phyloP scores from a whole-genome alignment of 106 monocot species.

The Cymbidium sinense region DNA sequence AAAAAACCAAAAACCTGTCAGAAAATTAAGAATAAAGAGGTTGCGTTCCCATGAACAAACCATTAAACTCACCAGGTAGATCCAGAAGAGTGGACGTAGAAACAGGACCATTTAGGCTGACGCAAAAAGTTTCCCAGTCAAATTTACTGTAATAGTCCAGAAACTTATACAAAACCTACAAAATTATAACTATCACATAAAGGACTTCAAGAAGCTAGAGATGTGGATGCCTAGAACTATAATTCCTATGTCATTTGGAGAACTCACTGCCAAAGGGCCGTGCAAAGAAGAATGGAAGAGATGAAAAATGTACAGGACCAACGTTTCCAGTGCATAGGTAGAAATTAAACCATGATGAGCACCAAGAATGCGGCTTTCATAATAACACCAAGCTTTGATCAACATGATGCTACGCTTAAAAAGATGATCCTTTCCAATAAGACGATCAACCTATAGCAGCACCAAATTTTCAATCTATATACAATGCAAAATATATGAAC shows the following conservation, averaged over 20 bases:
- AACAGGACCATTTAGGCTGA: constrained; percentile 71
- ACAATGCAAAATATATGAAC: not conserved
- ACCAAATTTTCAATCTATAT: not conserved
- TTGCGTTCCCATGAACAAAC: too few species aligned
- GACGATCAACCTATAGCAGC: constrained; percentile 48
- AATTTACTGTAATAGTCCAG: constrained; percentile 90
- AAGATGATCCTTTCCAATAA: constrained; percentile 74
- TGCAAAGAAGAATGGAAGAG: constrained; percentile 61
- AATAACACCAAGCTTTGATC: constrained; percentile 97
- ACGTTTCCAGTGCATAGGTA: constrained; percentile 94
- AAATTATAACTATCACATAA: constrained; percentile 8
- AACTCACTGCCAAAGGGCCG: constrained; percentile 76
- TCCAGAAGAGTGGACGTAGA: constrained; percentile 63
- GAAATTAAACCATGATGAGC: constrained; percentile 89
- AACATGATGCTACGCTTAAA: constrained; percentile 88
- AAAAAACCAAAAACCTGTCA: not conserved
- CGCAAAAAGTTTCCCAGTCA: constrained; percentile 75
- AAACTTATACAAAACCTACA: constrained; percentile 81
- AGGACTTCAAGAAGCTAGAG: not conserved
- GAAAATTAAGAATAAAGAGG: too few species aligned
- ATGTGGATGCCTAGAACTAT: not conserved
- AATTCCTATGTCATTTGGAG: not conserved
- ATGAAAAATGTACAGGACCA: constrained; percentile 84
- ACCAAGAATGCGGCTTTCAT: constrained; percentile 97
- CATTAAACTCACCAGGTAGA: constrained; percentile 41